Percentiles rank a stretch among this genome's conserved stretches.
phyloP scores from a whole-genome alignment of 1,139 yeast species.

The Casaregolazyma lundiana region DNA sequence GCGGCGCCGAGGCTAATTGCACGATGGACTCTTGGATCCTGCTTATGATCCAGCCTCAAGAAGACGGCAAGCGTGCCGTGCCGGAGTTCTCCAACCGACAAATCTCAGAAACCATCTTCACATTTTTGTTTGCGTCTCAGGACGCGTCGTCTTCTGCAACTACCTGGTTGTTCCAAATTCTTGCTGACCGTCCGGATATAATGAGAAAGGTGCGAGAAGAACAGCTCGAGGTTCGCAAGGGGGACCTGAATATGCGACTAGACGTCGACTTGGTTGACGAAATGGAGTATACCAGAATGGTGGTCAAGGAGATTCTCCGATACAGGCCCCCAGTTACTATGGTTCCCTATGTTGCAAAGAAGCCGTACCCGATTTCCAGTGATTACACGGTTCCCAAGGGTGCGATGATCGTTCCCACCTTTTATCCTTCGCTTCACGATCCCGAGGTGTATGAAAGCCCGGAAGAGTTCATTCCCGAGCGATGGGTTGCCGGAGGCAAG shows the following conservation, averaged over 20 bases:
- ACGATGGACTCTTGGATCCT: slow-evolving; percentile 94
- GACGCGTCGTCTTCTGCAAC: slow-evolving; percentile 98
- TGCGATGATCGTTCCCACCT: slow-evolving; percentile 90
- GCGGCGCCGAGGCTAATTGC: slow-evolving; percentile 78
- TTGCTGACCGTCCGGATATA: slow-evolving; percentile 93
- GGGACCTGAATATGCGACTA: slow-evolving; percentile 61
- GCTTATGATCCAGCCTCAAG: slow-evolving; percentile 66
- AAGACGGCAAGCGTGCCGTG: slow-evolving; percentile 52
- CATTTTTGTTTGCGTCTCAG: slow-evolving; percentile 94
- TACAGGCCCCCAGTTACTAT: slow-evolving; percentile 95
- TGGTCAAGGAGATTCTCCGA: slow-evolving; percentile 86
- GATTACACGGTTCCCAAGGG: slow-evolving; percentile 93
- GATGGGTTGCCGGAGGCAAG: slow-evolving; percentile 72
- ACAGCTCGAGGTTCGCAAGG: slow-evolving; percentile 75
- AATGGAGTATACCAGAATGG: slow-evolving; percentile 86
- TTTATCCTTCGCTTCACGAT: slow-evolving; percentile 94
- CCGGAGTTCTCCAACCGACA: slow-evolving; percentile 87
- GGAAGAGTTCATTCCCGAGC: slow-evolving; percentile 88
- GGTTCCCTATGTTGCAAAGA: slow-evolving; percentile 95
- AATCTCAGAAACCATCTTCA: slow-evolving; percentile 92
- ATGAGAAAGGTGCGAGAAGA: slow-evolving; percentile 81
- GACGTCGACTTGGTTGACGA: slow-evolving; percentile 69
- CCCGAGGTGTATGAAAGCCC: slow-evolving; percentile 95
- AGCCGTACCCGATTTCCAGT: slow-evolving; percentile 75
- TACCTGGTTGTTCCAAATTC: slow-evolving; percentile 95